Percentiles rank a stretch among this genome's conserved stretches.
These are phyloP conservation scores for Cercospora zeae-maydis DNA, from an alignment of 2,329 filamentous ascomycete genomes.

Conservation along the genomic window DNA sequence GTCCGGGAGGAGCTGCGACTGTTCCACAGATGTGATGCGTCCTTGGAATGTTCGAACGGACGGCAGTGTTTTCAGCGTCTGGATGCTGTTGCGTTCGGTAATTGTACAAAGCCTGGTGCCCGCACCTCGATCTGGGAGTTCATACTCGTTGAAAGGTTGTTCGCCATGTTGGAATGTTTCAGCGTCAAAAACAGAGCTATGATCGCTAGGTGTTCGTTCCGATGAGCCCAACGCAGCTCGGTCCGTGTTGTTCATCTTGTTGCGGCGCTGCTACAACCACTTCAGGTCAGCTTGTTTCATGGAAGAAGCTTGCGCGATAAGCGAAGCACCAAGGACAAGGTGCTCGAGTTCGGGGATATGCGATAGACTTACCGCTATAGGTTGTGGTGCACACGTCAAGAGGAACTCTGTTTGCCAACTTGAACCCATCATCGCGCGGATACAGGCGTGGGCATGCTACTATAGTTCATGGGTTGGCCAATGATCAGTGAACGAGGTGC, in stretches of 20 bases:
- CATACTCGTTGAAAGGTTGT: not conserved
- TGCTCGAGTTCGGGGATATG: not conserved
- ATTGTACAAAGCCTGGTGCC: slow-evolving; percentile 45
- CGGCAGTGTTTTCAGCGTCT: slow-evolving; percentile 39
- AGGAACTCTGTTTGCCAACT: slow-evolving; percentile 9
- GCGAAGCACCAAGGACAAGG: not conserved
- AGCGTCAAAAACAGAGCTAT: slow-evolving; percentile 29
- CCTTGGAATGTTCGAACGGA: slow-evolving; percentile 29
- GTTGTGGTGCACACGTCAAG: slow-evolving; percentile 5
- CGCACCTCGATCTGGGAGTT: slow-evolving; percentile 28
- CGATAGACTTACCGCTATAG: slow-evolving; percentile 8
- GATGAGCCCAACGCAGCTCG: slow-evolving; percentile 17
- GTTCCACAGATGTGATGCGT: not conserved
- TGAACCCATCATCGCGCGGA: slow-evolving; percentile 6
- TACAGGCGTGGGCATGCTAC: slow-evolving; percentile 12
- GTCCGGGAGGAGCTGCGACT: not conserved
- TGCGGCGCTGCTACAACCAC: not conserved
- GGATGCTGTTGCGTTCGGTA: slow-evolving; percentile 42
- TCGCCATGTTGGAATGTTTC: slow-evolving; percentile 3
- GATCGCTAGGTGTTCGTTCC: slow-evolving; percentile 22
- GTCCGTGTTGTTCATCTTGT: not conserved
- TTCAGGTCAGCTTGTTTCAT: not conserved
- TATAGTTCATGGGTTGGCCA: not conserved
- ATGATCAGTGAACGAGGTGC: not conserved
- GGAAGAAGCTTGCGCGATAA: not conserved